Conservation (phyloP, 441 rosid species). For the Croton laevigatus region DNA sequence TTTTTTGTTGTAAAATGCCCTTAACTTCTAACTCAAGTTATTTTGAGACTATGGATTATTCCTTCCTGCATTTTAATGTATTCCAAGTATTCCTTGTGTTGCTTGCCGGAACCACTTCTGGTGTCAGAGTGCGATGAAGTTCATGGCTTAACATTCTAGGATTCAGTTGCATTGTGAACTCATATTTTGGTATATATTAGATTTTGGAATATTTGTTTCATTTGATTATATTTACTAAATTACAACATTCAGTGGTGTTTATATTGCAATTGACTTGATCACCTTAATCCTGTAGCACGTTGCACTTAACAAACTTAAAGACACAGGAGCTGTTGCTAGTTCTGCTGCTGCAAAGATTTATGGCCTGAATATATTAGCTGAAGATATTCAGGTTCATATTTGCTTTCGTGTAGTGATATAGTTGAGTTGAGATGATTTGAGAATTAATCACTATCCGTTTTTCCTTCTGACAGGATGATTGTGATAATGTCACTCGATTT, state of each 20-base stretch:
- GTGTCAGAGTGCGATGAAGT: neutral
- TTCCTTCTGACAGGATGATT: conserved; percentile 61
- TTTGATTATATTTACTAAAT: neutral
- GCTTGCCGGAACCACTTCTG: neutral
- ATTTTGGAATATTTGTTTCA: neutral
- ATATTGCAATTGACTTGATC: conserved; percentile 14
- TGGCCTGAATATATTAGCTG: conserved; percentile 77
- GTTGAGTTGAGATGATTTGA: conserved; percentile 15
- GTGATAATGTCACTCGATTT: conserved; percentile 83
- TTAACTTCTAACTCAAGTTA: neutral
- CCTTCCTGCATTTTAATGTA: neutral
- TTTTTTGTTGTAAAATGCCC: too few species aligned
- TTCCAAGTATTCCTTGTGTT: neutral
- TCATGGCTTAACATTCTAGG: neutral
- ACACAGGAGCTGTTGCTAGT: conserved; percentile 91
- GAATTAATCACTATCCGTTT: conserved; percentile 8
- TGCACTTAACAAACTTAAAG: conserved; percentile 59
- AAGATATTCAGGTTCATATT: conserved; percentile 81
- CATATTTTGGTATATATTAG: neutral
- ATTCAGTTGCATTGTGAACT: neutral
- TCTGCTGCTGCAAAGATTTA: conserved; percentile 73
- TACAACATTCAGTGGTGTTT: neutral
- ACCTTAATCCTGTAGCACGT: conserved; percentile 45
- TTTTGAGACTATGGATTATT: neutral
- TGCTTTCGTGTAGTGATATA: conserved; percentile 8